phyloP scores from a whole-genome alignment of 495 filamentous ascomycete species.

The Penicillium daleae region DNA sequence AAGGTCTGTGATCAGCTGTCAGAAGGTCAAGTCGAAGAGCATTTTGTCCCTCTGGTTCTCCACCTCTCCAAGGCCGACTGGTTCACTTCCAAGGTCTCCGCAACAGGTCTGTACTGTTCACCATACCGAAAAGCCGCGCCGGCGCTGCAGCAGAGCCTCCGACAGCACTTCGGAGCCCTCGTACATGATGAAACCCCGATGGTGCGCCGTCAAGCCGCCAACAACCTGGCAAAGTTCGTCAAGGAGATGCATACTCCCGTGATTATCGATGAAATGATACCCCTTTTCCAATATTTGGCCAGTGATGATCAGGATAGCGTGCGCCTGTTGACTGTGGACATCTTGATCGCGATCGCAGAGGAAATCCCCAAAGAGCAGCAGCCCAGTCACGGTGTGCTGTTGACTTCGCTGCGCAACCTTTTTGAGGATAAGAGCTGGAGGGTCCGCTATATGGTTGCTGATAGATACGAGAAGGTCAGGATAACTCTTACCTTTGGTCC shows the following conservation, averaged over 20 bases:
- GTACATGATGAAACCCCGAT: conserved; percentile 99
- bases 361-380: conserved; percentile 98
- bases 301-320: conserved; percentile 97
- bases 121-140: conserved; percentile 88
- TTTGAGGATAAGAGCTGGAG: conserved; percentile 99
- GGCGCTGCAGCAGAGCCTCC: conserved; percentile 82
- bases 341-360: conserved; percentile 94
- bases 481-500: neutral
- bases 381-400: conserved; percentile 87
- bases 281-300: conserved; percentile 94
- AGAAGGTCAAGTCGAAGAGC: conserved; percentile 89
- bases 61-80: conserved; percentile 98
- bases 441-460: conserved; percentile 98
- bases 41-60: conserved; percentile 91
- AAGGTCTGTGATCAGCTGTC: conserved; percentile 95
- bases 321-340: conserved; percentile 91
- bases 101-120: conserved; percentile 88
- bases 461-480: conserved; percentile 92
- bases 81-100: conserved; percentile 99
- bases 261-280: conserved; percentile 98
- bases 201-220: conserved; percentile 95
- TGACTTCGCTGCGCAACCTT: conserved; percentile 85
- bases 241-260: conserved; percentile 90
- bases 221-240: conserved; percentile 95
- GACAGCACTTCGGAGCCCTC: conserved; percentile 86